Conservation (phyloP, 306 rosid species). For the Cucurbita ficifolia region DNA sequence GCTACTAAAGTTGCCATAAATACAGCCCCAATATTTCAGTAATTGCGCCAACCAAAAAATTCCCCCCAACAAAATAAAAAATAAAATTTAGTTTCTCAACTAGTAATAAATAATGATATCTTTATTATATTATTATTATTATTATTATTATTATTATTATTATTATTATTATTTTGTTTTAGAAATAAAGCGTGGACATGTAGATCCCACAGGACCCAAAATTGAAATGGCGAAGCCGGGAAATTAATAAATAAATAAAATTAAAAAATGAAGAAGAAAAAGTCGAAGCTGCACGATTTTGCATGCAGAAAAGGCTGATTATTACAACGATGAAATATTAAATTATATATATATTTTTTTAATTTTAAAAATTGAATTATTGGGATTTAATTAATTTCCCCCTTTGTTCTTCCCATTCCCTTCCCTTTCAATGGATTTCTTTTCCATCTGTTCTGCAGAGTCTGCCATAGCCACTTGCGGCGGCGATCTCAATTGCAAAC, state of each 20-base stretch:
- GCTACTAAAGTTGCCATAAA: neutral
- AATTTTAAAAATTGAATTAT: no score
- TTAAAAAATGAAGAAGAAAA: neutral
- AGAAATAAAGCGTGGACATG: neutral
- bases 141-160: neutral
- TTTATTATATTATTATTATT: neutral
- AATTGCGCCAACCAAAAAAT: neutral
- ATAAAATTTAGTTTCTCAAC: neutral
- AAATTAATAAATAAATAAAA: neutral
- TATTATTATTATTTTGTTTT: neutral
- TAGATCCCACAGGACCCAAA: neutral
- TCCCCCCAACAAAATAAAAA: neutral
- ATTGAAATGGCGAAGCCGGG: neutral
- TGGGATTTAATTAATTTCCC: no score
- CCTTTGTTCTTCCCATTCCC: neutral
- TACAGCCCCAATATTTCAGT: neutral
- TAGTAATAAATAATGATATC: neutral
- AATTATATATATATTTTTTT: no score
- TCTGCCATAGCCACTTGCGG: conserved; percentile 67
- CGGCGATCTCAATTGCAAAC: conserved; percentile 37
- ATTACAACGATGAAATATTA: neutral
- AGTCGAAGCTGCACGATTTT: conserved; percentile 29
- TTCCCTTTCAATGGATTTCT: conserved; percentile 39
- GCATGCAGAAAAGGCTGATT: conserved; percentile 20
- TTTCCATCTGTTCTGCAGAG: conserved; percentile 55